Conservation (phyloP, 805 yeast genomes). For the Candida gorgasii region DNA sequence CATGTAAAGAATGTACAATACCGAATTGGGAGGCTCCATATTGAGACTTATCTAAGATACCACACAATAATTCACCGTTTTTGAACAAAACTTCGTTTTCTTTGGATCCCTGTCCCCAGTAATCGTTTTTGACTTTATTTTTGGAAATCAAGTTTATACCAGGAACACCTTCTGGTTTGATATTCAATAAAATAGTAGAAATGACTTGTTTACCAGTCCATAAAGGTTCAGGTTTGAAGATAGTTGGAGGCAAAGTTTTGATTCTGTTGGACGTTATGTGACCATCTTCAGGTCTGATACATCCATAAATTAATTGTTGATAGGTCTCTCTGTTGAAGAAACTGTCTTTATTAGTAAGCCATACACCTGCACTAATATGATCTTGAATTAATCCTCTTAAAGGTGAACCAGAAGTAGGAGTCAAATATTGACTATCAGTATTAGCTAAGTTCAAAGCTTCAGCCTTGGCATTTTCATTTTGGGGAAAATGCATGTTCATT, state of each 20-base stretch:
- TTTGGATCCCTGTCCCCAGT: constrained; percentile 84
- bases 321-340: constrained; percentile 89
- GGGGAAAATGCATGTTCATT: constrained; percentile 99
- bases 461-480: constrained; percentile 93
- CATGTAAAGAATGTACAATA: constrained; percentile 93
- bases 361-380: constrained; percentile 98
- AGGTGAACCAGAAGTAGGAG: constrained; percentile 98
- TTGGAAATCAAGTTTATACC: constrained; percentile 83
- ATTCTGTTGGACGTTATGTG: constrained; percentile 73
- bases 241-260: constrained; percentile 84
- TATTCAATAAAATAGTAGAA: constrained; percentile 85
- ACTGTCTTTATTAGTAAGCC: constrained; percentile 92
- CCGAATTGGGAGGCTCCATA: constrained; percentile 98
- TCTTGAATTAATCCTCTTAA: constrained; percentile 98
- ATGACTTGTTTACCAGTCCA: constrained; percentile 99
- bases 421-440: constrained; percentile 95
- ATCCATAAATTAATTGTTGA: constrained; percentile 91
- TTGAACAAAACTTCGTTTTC: constrained; percentile 87
- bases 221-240: constrained; percentile 80
- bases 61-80: constrained; percentile 85
- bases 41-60: constrained; percentile 96
- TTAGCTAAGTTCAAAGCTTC: constrained; percentile 95
- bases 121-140: constrained; percentile 90
- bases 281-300: constrained; percentile 96
- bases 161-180: constrained; percentile 84